These are phyloP conservation scores for Plenodomus tracheiphilus DNA, from an alignment of 2,329 filamentous ascomycete species.

Conservation along the genomic window DNA sequence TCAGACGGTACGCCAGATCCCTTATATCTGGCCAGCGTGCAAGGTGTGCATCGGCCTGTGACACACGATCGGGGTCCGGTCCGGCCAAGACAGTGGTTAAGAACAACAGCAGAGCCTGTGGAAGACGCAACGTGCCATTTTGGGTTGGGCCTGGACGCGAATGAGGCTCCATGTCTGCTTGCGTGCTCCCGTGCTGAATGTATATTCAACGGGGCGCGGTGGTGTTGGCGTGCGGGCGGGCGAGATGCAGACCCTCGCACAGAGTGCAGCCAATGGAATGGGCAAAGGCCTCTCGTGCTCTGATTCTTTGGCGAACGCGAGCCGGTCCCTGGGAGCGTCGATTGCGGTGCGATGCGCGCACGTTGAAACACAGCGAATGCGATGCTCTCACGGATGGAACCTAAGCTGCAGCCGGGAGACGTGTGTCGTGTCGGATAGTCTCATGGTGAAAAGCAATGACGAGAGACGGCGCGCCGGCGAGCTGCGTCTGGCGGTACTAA, in stretches of 20 bases:
- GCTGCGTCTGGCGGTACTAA: slow-evolving; percentile 6
- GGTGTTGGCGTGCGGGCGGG: slow-evolving; percentile 25
- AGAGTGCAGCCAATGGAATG: slow-evolving; percentile 36
- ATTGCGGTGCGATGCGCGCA: slow-evolving; percentile 29
- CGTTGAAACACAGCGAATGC: slow-evolving; percentile 31
- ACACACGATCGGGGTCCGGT: slow-evolving; percentile 25
- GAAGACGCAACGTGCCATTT: slow-evolving; percentile 41
- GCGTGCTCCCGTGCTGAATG: slow-evolving; percentile 39
- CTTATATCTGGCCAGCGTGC: slow-evolving; percentile 33
- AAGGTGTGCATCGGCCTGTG: slow-evolving; percentile 31
- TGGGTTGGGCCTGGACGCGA: slow-evolving; percentile 34
- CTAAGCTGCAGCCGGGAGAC: slow-evolving; percentile 19
- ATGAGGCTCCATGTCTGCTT: slow-evolving; percentile 41
- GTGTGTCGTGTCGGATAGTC: slow-evolving; percentile 14
- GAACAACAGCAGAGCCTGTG: slow-evolving; percentile 42
- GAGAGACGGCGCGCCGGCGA: slow-evolving; percentile 9
- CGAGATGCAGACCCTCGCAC: slow-evolving; percentile 18
- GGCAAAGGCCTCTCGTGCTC: slow-evolving; percentile 32
- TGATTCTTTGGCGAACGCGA: slow-evolving; percentile 32
- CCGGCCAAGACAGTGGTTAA: slow-evolving; percentile 32
- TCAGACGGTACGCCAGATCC: slow-evolving; percentile 20
- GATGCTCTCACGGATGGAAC: slow-evolving; percentile 23
- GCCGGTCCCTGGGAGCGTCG: slow-evolving; percentile 33
- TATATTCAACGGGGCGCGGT: slow-evolving; percentile 38
- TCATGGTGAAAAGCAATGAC: slow-evolving; percentile 24